phyloP scores from a whole-genome alignment of 2,329 filamentous ascomycete genomes.

The Fusarium mangiferae region DNA sequence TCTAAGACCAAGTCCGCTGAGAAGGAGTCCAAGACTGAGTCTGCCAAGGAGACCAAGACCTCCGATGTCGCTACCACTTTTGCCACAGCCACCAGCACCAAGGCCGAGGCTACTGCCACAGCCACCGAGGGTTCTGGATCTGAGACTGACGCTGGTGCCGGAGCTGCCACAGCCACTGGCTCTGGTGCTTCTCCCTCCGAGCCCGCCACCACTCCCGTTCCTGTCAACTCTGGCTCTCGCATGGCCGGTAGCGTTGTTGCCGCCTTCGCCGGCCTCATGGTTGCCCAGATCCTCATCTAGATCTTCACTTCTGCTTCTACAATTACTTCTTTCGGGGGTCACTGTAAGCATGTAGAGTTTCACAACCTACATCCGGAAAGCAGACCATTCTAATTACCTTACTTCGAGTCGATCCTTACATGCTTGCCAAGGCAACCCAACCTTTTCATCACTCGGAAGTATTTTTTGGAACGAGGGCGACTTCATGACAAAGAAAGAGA shows the following conservation, averaged over 20 bases:
- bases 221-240: constrained; percentile 44
- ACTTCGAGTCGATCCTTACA: constrained; percentile 46
- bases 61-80: constrained; percentile 31
- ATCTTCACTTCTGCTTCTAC: constrained; percentile 42
- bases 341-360: constrained; percentile 42
- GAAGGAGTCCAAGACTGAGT: constrained; percentile 12
- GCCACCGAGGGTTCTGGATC: constrained; percentile 23
- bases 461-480: constrained; percentile 22
- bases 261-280: constrained; percentile 43
- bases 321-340: constrained; percentile 32
- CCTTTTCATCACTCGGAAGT: constrained; percentile 26
- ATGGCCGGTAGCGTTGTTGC: constrained; percentile 42
- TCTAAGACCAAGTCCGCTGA: constrained; percentile 23
- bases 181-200: constrained; percentile 20
- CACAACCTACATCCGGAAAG: constrained; percentile 38
- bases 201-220: constrained; percentile 25
- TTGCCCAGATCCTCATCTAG: constrained; percentile 48
- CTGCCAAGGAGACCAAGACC: constrained; percentile 20
- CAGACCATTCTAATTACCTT: constrained; percentile 47
- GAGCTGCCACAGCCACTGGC: constrained; percentile 16
- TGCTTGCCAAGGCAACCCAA: constrained; percentile 37
- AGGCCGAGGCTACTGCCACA: constrained; percentile 19
- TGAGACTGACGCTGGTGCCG: constrained; percentile 17
- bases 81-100: constrained; percentile 21
- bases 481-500: constrained; percentile 21